phyloP scores from a whole-genome alignment of 1,284 basidiomycete genomes.

The Hemileia vastatrix region DNA sequence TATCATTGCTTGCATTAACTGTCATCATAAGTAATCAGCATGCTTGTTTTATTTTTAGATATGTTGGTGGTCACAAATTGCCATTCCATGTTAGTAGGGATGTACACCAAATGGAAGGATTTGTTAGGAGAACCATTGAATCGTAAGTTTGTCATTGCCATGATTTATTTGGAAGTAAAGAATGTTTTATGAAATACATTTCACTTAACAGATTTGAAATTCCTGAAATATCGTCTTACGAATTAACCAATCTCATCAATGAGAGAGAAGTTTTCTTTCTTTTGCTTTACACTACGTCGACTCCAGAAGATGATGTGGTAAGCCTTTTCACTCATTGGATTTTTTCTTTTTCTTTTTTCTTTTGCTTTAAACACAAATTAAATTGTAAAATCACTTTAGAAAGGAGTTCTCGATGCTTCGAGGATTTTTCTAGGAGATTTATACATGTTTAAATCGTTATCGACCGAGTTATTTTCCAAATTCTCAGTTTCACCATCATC shows the following conservation, averaged over 20 bases:
- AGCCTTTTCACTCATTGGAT: not conserved
- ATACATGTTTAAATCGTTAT: not conserved
- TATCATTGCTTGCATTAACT: too few species aligned
- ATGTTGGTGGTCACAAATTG: too few species aligned
- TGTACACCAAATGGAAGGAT: not conserved
- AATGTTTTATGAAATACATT: too few species aligned
- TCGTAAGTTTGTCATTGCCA: constrained; percentile 6
- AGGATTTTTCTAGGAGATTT: constrained; percentile 2
- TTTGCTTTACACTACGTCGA: not conserved
- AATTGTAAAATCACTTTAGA: too few species aligned
- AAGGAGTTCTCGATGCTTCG: not conserved
- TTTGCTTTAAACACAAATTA: not conserved
- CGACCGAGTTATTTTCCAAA: not conserved
- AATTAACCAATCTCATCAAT: not conserved
- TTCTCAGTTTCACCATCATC: not conserved
- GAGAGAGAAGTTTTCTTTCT: constrained; percentile 11
- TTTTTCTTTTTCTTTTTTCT: not conserved
- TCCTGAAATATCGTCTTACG: not conserved
- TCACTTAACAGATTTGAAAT: constrained; percentile 3
- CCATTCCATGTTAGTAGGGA: too few species aligned
- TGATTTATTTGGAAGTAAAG: too few species aligned
- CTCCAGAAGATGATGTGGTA: not conserved
- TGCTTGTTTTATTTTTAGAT: too few species aligned
- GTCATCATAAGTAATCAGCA: too few species aligned
- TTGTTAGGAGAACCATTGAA: not conserved